Conservation (phyloP, 1,284 basidiomycete species). For the Sanguinoderma infundibulare region DNA sequence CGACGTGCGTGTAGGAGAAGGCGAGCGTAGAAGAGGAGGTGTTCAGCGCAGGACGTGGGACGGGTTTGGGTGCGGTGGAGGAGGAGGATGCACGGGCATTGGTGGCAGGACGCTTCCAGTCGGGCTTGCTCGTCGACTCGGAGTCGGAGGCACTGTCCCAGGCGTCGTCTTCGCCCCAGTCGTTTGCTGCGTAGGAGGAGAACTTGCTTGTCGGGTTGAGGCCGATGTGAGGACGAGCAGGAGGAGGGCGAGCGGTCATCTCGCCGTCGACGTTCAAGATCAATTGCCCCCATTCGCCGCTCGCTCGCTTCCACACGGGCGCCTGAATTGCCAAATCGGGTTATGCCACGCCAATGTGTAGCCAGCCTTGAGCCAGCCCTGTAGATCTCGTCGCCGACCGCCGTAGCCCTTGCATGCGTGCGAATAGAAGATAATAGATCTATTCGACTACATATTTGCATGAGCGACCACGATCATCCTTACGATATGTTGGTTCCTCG, state of each 20-base stretch:
- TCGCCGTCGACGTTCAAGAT: background rate
- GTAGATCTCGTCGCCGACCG: too few relatives aligned
- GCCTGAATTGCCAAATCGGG: background rate
- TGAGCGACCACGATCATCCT: too few relatives aligned
- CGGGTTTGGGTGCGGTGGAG: conserved; percentile 58
- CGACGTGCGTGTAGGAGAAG: conserved; percentile 83
- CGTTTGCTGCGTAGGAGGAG: conserved; percentile 43
- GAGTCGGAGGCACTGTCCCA: conserved; percentile 90
- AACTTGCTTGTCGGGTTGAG: conserved; percentile 60
- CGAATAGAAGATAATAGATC: too few relatives aligned
- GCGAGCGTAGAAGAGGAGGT: conserved; percentile 71
- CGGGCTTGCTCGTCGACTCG: conserved; percentile 61
- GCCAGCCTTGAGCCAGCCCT: too few relatives aligned
- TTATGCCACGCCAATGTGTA: too few relatives aligned
- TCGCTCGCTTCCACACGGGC: background rate
- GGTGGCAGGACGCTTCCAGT: conserved; percentile 50
- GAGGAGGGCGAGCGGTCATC: conserved; percentile 74
- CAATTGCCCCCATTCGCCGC: background rate
- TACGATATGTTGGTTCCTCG: too few relatives aligned
- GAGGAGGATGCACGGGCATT: conserved; percentile 39
- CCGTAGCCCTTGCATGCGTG: too few relatives aligned
- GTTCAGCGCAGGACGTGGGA: conserved; percentile 51
- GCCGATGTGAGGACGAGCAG: conserved; percentile 75
- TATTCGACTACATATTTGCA: too few relatives aligned
- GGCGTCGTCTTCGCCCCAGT: conserved; percentile 86